Percentiles rank a stretch among this genome's conserved stretches.
Conservation (phyloP, 139 green algal species). For the Chlorella vulgaris region DNA sequence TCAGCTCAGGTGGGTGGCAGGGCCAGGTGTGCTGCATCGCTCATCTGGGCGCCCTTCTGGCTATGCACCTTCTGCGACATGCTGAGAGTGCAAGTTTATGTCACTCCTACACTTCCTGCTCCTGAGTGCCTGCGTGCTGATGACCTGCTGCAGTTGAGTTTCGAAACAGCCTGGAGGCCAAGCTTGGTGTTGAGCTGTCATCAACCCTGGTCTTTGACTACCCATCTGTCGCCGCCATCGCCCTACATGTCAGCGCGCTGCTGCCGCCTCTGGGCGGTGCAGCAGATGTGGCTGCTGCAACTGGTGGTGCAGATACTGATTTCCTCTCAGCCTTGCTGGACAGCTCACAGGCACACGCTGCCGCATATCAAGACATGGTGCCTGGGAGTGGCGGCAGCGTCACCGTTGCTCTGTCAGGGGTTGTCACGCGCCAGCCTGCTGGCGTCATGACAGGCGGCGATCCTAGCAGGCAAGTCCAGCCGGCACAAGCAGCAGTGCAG, state of each 20-base stretch:
- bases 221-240: slow-evolving; percentile 42
- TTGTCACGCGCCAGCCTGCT: slow-evolving; percentile 13
- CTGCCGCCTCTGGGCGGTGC: neutral
- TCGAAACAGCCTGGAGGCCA: slow-evolving; percentile 48
- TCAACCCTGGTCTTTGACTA: slow-evolving; percentile 70
- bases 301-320: neutral
- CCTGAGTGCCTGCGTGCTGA: neutral
- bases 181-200: slow-evolving; percentile 59
- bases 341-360: neutral
- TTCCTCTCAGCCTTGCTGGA: neutral
- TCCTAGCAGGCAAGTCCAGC: neutral
- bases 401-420: neutral
- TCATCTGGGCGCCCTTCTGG: neutral
- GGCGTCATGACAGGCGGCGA: slow-evolving; percentile 13
- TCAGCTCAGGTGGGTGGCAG: slow-evolving; percentile 27
- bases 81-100: no score
- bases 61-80: no score
- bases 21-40: no score
- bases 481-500: no score
- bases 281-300: neutral
- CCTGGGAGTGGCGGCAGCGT: neutral
- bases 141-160: slow-evolving; percentile 72
- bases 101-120: neutral
- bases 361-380: no score
- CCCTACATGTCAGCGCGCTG: slow-evolving; percentile 10